These are phyloP conservation scores for Penicillium coffeae DNA, from an alignment of 495 filamentous ascomycete species.

Conservation along the genomic window DNA sequence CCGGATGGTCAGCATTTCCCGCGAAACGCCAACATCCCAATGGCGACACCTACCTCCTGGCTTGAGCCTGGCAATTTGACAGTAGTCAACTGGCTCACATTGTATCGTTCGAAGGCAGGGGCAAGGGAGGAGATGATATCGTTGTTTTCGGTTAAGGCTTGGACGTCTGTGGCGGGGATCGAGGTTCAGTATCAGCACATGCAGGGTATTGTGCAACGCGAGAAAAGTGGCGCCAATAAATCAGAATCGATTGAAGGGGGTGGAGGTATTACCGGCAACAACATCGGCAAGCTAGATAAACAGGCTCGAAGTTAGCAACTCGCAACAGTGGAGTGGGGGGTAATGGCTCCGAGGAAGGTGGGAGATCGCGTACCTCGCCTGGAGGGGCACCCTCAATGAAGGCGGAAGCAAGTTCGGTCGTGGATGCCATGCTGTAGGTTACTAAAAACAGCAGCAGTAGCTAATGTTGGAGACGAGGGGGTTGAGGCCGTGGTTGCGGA, in stretches of 20 bases:
- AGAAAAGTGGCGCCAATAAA: background rate
- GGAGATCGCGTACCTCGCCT: conserved; percentile 71
- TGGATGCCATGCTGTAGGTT: conserved; percentile 33
- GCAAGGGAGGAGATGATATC: conserved; percentile 63
- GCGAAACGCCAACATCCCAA: background rate
- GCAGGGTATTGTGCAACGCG: background rate
- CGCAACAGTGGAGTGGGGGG: background rate
- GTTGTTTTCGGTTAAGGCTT: conserved; percentile 72
- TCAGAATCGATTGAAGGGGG: background rate
- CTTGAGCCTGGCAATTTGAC: conserved; percentile 84
- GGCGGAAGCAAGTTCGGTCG: conserved; percentile 65
- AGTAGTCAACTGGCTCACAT: conserved; percentile 85
- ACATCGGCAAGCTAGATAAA: conserved; percentile 77
- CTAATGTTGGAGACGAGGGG: background rate
- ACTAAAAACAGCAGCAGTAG: conserved; percentile 2
- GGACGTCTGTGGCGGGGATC: conserved; percentile 65
- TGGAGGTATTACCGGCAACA: conserved; percentile 63
- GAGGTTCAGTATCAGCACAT: conserved; percentile 14
- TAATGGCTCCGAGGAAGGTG: conserved; percentile 3
- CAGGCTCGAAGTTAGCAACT: conserved; percentile 1
- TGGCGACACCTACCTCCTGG: conserved; percentile 52
- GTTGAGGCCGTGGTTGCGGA: conserved; percentile 12
- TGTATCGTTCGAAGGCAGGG: conserved; percentile 91
- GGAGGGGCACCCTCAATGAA: conserved; percentile 95
- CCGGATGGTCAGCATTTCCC: conserved; percentile 14